phyloP scores from a whole-genome alignment of 169 alveolate species.

The Babesia ovata region DNA sequence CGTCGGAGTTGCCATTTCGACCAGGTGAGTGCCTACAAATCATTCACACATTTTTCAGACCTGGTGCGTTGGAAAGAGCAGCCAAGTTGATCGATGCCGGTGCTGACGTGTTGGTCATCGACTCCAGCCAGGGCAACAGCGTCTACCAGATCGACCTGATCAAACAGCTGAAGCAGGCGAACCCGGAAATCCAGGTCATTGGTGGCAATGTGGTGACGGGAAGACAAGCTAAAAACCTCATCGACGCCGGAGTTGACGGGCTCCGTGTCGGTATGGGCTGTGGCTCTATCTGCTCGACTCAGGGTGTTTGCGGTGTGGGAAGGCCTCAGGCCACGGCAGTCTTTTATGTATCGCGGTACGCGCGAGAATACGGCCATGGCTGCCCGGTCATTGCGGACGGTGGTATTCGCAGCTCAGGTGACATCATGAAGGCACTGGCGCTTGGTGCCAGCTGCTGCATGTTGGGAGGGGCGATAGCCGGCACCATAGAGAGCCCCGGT shows the following conservation, averaged over 20 bases:
- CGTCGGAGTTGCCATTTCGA: conserved; percentile 87
- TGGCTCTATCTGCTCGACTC: conserved; percentile 95
- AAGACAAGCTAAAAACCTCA: conserved; percentile 84
- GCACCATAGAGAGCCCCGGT: conserved; percentile 95
- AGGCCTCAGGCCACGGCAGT: conserved; percentile 92
- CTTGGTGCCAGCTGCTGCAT: conserved; percentile 92
- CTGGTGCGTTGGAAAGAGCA: conserved; percentile 68
- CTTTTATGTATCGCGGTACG: conserved; percentile 87
- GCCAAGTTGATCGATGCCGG: conserved; percentile 68
- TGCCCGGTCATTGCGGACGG: conserved; percentile 94
- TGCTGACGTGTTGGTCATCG: conserved; percentile 85
- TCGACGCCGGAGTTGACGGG: conserved; percentile 88
- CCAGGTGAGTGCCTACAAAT: conserved; percentile 44
- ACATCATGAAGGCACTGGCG: conserved; percentile 90
- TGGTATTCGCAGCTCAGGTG: conserved; percentile 92
- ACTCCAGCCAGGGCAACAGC: conserved; percentile 93
- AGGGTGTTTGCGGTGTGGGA: conserved; percentile 89
- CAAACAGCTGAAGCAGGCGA: conserved; percentile 81
- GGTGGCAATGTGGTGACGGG: conserved; percentile 94
- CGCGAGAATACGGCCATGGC: conserved; percentile 73
- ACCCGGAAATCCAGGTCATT: conserved; percentile 85
- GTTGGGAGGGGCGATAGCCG: conserved; percentile 90
- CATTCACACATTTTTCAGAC: conserved; percentile 14
- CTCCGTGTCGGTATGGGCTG: conserved; percentile 92
- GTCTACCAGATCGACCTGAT: conserved; percentile 86